Evolutionary conservation across 805 yeast species (phyloP), one percentile per base, ranked within the genome.

Genomic region (Clavispora carvajalis): DNA sequence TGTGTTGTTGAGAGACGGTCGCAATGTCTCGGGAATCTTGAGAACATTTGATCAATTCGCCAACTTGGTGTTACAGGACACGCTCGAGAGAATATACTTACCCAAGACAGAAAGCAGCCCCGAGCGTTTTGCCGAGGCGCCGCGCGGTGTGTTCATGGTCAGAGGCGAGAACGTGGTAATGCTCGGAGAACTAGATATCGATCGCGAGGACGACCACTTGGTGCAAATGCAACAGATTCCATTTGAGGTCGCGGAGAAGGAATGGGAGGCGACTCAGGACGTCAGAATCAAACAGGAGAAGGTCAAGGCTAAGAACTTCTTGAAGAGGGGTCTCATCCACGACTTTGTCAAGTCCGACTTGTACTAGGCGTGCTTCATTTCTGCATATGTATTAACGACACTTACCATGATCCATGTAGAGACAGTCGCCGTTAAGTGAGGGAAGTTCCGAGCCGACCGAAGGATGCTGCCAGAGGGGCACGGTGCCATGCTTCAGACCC

Each of bases 11-110:
- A 81, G 96, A 56, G 98, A 91, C 61, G 98, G 98, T 28, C 76
- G 91, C 50, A 80, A 82, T 48, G 66, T 91, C 23, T 82, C 86
- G 57, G 99, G 99, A 13, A 85, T 90, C 18, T 71, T 93, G 50
- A 77, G 99, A 62, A 88, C 97, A 2, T 93, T 91, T 62, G 99
- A 93, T 66, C 97, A 91, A 63, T 93, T 82, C 60, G 90, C 95
- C 45, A 91, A 91, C 64, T 71, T 93, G 55, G 95, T 93, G 29
- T 70, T 93, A 47, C 98, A 93, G 63, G 95, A 90, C 59, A 80
- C 96, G 13, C 69, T 80, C 36, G 98, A 93, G 61, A 77, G 96
- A 61, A 78, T 89, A 52, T 85, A 85, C 58, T 69, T 83, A 48
- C 62, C 59, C 17, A 48, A 49, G 26, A 55, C 55, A 13, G 77